Evolutionary conservation across 2,329 filamentous ascomycete genomes (phyloP).

Genomic region (Diatrype stigma): DNA sequence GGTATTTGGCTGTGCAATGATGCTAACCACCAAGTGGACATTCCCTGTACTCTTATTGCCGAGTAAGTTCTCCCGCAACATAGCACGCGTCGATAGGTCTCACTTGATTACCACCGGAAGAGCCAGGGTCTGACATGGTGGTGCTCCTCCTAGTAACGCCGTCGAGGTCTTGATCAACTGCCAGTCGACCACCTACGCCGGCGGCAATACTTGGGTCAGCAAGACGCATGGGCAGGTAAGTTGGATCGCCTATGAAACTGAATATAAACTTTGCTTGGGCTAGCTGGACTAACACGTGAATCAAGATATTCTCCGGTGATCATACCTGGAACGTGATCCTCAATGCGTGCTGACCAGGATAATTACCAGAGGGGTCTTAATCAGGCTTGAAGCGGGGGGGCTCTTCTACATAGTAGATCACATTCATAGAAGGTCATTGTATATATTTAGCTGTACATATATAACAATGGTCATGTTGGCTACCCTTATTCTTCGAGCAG

Average conservation of each 20-base stretch:
- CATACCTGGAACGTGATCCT: conserved; percentile 12
- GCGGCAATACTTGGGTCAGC: conserved; percentile 7
- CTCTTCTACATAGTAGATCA: too few relatives aligned
- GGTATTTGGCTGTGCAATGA: conserved; percentile 12
- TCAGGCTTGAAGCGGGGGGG: too few relatives aligned
- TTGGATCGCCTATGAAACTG: background rate
- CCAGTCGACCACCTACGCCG: conserved; percentile 8
- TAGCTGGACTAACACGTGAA: background rate
- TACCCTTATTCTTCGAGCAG: too few relatives aligned
- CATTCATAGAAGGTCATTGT: too few relatives aligned
- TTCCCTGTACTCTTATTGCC: conserved; percentile 5
- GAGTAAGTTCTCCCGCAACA: conserved; percentile 3
- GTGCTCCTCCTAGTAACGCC: conserved; percentile 5
- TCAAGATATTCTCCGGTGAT: conserved; percentile 10
- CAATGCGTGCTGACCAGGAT: conserved; percentile 5
- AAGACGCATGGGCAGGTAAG: conserved; percentile 13
- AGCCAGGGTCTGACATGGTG: background rate
- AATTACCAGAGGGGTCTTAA: too few relatives aligned
- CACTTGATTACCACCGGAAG: too few relatives aligned
- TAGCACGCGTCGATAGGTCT: too few relatives aligned
- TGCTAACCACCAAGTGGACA: conserved; percentile 1
- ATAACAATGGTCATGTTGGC: too few relatives aligned
- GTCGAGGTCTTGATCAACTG: conserved; percentile 14
- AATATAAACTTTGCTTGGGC: background rate
- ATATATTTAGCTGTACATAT: too few relatives aligned